A percentile compares a stretch with the other conserved stretches of the same genome.
Conservation (phyloP, 1,139 yeast genomes). For the Petasospora rhodanensis region DNA sequence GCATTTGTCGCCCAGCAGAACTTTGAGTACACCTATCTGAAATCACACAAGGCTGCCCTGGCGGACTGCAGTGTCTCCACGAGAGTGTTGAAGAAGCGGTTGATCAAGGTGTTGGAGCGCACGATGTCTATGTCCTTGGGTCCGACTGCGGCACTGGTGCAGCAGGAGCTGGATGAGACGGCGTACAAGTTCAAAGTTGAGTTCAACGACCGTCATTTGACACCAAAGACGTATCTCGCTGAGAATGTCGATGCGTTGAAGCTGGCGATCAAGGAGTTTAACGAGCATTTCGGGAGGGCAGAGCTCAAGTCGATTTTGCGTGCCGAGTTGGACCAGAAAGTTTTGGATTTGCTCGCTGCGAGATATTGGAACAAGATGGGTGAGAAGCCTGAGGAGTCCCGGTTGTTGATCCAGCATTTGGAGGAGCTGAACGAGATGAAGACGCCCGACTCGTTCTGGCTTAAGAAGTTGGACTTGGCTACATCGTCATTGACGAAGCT, state of each 20-base stretch:
- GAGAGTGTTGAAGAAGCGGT: constrained; percentile 64
- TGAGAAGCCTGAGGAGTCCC: constrained; percentile 13
- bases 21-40: constrained; percentile 56
- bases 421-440: constrained; percentile 48
- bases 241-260: constrained; percentile 87
- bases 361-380: constrained; percentile 72
- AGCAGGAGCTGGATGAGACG: constrained; percentile 90
- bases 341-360: constrained; percentile 79
- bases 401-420: constrained; percentile 37
- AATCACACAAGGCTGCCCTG: constrained; percentile 57
- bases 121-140: constrained; percentile 87
- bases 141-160: constrained; percentile 83
- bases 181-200: constrained; percentile 92
- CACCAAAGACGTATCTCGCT: constrained; percentile 92
- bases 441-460: constrained; percentile 81
- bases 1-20: constrained; percentile 58
- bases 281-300: constrained; percentile 75
- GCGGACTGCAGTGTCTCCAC: constrained; percentile 74
- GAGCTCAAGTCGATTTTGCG: constrained; percentile 77
- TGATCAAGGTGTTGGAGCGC: constrained; percentile 81
- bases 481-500: constrained; percentile 82
- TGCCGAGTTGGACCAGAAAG: constrained; percentile 83
- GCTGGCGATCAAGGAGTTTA: constrained; percentile 80
- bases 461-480: constrained; percentile 76
- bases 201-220: constrained; percentile 87